Evolutionary conservation across 2,329 filamentous ascomycete genomes (phyloP).

Genomic region (Pestalotiopsis sp.): DNA sequence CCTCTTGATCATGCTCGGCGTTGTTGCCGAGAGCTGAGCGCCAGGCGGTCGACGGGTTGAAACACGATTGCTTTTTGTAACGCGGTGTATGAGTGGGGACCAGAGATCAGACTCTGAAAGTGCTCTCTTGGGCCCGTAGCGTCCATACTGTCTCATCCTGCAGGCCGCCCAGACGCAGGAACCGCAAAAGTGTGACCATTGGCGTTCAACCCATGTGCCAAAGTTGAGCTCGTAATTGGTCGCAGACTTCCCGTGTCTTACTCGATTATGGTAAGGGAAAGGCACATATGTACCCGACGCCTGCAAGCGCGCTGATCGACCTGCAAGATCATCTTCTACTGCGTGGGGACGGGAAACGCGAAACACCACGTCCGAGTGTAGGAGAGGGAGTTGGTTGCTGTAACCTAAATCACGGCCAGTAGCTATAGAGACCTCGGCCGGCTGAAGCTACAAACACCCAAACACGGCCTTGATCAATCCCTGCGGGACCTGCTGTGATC

Average conservation of each 20-base stretch:
- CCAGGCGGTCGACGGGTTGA: not conserved
- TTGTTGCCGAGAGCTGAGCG: not conserved
- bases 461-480: no score
- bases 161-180: not conserved
- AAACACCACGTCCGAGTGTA: not conserved
- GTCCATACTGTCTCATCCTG: conserved; percentile 1
- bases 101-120: not conserved
- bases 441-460: not conserved
- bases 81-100: not conserved
- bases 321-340: not conserved
- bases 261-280: not conserved
- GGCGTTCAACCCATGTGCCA: not conserved
- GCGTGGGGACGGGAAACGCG: not conserved
- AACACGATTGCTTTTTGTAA: conserved; percentile 4
- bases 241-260: not conserved
- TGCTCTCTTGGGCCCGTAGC: not conserved
- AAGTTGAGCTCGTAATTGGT: not conserved
- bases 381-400: not conserved
- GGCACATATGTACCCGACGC: not conserved
- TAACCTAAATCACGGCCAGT: not conserved
- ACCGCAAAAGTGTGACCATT: not conserved
- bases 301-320: not conserved
- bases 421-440: not conserved
- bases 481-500: no score
- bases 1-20: not conserved